Base-by-base conservation (phyloP, 2,329 filamentous ascomycete genomes). In the Emericellopsis atlantica region DNA sequence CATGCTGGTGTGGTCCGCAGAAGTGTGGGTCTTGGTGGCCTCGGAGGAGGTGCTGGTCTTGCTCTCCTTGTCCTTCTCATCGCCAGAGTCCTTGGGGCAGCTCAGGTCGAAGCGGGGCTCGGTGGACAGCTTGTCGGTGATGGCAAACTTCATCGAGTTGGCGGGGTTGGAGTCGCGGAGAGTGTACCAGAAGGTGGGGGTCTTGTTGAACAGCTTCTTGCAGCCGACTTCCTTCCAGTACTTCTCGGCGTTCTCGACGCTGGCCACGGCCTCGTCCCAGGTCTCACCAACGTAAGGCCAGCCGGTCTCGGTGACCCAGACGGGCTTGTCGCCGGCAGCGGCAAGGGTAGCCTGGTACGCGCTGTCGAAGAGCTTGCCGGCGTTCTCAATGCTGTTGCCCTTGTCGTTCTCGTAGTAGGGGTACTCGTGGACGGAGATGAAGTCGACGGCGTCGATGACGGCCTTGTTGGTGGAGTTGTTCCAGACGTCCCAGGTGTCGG, bases 401-500 rank as follows among this genome's bases (percentile, higher is more conserved):
- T 72, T 66, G 51, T 57, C 66, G 52, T 61, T 67, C 62, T 82
- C 71, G 61, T 75, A 82, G 66, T 79, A 81, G 24, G 78, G 76
- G 56, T 80, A 81, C 52, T 75, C 75, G 48, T 82, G 75, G 32
- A 78, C 70, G 38, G 78, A 77, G 43, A 82, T 55, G 58, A 73
- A 82, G 63, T 84, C 79, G 45, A 73, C 66, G 41, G 74, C 76
- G 44, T 72, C 64, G 47, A 81, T 68, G 44, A 83, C 76, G 41
- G 62, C 58, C 50, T 67, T 67, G 64, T 80, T 81, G 52, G 67
- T 69, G 43, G 56, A 45, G 58, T 82, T 73, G 37, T 70, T 65
- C 74, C 74, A 79, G 37, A 66, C 69, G 36, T 76, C 76, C 72
- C 76, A 81, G 40, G 79, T 83, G 58, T 84, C 79, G 48, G 82